Conservation (phyloP, 768 basidiomycete genomes). For the Phlegmacium glaucopus region DNA sequence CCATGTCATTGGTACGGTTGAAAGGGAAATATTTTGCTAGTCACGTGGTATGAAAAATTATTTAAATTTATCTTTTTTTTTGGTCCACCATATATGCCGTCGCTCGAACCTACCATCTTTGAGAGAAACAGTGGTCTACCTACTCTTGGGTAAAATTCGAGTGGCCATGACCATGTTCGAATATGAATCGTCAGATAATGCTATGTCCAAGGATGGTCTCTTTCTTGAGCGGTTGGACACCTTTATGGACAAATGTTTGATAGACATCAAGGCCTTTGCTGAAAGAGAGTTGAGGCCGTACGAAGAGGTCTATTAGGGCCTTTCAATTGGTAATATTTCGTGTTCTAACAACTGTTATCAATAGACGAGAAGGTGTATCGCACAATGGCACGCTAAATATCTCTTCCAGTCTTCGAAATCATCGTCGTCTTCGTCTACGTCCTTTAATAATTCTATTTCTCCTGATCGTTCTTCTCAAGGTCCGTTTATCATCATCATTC, state of each 20-base stretch:
- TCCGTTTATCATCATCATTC: conserved; percentile 1
- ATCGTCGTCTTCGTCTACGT: background rate
- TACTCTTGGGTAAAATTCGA: no score
- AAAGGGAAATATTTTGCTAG: no score
- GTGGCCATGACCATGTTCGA: conserved; percentile 24
- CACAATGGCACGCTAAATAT: conserved; percentile 61
- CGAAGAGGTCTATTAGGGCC: conserved; percentile 48
- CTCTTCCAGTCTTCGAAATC: conserved; percentile 38
- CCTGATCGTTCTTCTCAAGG: conserved; percentile 9
- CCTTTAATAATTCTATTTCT: background rate
- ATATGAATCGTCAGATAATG: conserved; percentile 22
- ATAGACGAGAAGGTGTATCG: conserved; percentile 48
- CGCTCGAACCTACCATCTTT: no score
- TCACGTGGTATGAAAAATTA: no score
- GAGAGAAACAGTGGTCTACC: no score
- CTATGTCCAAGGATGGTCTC: conserved; percentile 40
- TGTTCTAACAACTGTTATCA: conserved; percentile 24
- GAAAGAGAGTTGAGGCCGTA: conserved; percentile 54
- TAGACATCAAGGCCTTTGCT: conserved; percentile 58
- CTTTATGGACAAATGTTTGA: conserved; percentile 55
- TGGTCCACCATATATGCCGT: no score
- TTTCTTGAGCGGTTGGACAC: conserved; percentile 63
- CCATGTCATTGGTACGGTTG: no score
- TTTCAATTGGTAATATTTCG: conserved; percentile 13
- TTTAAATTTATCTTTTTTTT: no score